These are phyloP conservation scores for Penicillium sp. DNA, from an alignment of 2,329 filamentous ascomycete species.

Conservation along the genomic window DNA sequence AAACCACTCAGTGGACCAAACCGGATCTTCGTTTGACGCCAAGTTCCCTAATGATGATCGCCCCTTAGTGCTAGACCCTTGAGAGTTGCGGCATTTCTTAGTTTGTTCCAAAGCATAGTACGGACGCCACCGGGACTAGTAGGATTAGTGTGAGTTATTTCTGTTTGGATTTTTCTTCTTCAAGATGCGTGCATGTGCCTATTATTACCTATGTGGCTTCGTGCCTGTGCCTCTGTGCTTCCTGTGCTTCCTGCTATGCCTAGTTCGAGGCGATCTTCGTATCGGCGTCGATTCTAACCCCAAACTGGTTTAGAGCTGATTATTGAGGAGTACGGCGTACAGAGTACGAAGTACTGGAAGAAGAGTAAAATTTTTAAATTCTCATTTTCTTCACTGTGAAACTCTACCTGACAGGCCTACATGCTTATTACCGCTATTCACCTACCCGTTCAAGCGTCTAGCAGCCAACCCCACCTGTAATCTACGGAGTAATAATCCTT, in stretches of 20 bases:
- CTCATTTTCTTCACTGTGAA: background rate
- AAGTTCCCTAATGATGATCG: constrained; percentile 6
- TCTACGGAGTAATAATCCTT: background rate
- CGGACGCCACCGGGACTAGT: constrained; percentile 9
- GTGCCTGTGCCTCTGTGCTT: background rate
- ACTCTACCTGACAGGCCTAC: background rate
- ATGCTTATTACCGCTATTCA: background rate
- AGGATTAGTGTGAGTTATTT: background rate
- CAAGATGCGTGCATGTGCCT: background rate
- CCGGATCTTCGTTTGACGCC: constrained; percentile 3
- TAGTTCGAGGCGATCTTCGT: background rate
- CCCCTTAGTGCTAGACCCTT: constrained; percentile 5
- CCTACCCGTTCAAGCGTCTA: background rate
- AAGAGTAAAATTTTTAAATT: background rate
- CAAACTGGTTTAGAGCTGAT: background rate
- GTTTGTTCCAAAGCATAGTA: background rate
- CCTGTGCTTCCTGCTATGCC: background rate
- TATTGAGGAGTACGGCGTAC: background rate
- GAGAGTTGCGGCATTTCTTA: constrained; percentile 12
- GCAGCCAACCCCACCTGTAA: background rate
- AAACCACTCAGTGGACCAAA: constrained; percentile 3
- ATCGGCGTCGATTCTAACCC: background rate
- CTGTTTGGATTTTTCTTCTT: background rate
- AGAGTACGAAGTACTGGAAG: background rate
- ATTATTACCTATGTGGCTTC: background rate